Base-by-base conservation (phyloP, 495 filamentous ascomycete species). In the Aspergillus sclerotioniger region DNA sequence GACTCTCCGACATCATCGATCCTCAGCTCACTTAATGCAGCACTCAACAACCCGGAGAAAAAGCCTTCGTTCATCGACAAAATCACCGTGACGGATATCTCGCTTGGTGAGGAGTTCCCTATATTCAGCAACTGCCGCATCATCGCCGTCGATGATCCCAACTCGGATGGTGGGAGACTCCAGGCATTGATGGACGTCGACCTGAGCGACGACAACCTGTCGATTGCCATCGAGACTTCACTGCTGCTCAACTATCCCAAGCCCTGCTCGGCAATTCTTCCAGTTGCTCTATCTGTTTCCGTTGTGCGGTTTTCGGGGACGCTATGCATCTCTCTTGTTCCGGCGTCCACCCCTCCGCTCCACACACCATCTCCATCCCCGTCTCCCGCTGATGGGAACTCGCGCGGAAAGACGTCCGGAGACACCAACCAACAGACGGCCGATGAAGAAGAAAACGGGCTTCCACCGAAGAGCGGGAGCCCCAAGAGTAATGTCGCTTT, bases 41-140 rank as follows among this genome's bases (percentile, higher is more conserved):
- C 91, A 2, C 81, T 98, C 35, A 98, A 98, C 66, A 88, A 91
- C 33, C 77, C 82, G 3, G 73, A 76, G 46, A 87, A 86, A 60
- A 91, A 93, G 51, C 95, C 94, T 0, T 89, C 90, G 48, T 98
- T 95, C 67, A 76, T 98, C 13, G 92, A 92, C 70, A 90, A 93
- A 65, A 97, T 98, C 54, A 85, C 84, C 28, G 89, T 98, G 44
- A 96, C 92, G 2, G 94, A 98, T 71, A 84, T 98, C 55, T 91
- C 84, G 16, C 78, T 98, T 0, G 94, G 94, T 17, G 94, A 98
- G 62, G 95, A 98, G 61, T 98, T 98, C 59, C 94, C 94, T 8
- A 98, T 98, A 16, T 96, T 98, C 72, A 97, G 92, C 78, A 98
- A 98, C 71, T 98, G 94, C 70, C 86, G 95, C 56, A 90, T 98